These are phyloP conservation scores for Sphagnum tenellum DNA, from an alignment of 225 moss, liverwort and hornwort genomes.

Conservation along the genomic window DNA sequence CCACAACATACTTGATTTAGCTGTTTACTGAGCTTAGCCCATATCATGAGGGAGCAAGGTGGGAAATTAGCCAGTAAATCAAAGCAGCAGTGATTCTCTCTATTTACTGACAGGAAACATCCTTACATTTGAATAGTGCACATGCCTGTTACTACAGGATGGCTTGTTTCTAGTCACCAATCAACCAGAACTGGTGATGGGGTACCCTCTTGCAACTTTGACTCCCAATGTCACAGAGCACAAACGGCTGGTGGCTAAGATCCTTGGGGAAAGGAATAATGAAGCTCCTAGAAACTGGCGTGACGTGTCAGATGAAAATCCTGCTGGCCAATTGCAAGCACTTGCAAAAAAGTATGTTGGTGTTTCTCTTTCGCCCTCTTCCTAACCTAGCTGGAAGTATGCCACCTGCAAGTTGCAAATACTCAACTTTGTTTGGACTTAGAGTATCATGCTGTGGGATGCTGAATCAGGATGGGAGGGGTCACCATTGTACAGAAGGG, in stretches of 20 bases:
- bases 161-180: constrained; percentile 78
- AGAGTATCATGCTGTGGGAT: background rate
- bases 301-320: constrained; percentile 39
- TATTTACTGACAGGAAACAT: no score
- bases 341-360: constrained; percentile 69
- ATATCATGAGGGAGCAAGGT: background rate
- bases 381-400: background rate
- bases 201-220: constrained; percentile 71
- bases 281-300: constrained; percentile 26
- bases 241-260: constrained; percentile 71
- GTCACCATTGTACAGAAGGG: constrained; percentile 97
- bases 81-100: no score
- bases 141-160: constrained; percentile 54
- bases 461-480: constrained; percentile 68
- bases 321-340: constrained; percentile 59
- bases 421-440: no score
- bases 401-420: background rate
- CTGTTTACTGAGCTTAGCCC: background rate
- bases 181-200: constrained; percentile 62
- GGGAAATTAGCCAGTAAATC: no score
- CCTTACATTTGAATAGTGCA: no score
- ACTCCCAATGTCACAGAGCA: constrained; percentile 90
- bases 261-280: constrained; percentile 32
- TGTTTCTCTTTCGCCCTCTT: background rate
- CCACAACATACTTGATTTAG: background rate